Conservation (phyloP, 2,329 filamentous ascomycete species). For the Pyricularia grisea region DNA sequence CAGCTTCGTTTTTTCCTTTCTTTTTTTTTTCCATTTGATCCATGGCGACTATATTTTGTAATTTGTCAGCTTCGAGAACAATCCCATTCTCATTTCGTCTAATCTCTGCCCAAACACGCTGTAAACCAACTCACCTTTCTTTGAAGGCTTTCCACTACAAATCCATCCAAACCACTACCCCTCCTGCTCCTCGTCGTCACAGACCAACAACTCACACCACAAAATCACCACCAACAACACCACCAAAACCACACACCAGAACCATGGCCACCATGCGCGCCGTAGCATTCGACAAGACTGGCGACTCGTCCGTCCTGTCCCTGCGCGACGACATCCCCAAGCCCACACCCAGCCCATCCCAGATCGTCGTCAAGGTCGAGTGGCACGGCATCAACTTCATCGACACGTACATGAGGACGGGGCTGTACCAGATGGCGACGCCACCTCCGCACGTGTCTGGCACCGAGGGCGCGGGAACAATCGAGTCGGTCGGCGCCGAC, state of each 20-base stretch:
- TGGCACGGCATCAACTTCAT: conserved; percentile 79
- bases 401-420: conserved; percentile 47
- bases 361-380: conserved; percentile 72
- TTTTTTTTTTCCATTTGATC: not conserved
- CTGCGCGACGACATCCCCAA: conserved; percentile 61
- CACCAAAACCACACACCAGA: not conserved
- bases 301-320: conserved; percentile 61
- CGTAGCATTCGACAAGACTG: conserved; percentile 60
- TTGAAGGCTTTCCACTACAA: not conserved
- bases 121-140: not conserved
- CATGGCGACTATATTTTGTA: not conserved
- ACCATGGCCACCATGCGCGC: conserved; percentile 52
- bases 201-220: not conserved
- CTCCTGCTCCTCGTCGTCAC: not conserved
- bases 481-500: conserved; percentile 10
- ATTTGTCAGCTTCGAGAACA: not conserved
- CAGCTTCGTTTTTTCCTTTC: not conserved
- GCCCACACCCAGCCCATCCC: conserved; percentile 51
- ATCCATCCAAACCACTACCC: not conserved
- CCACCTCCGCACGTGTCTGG: conserved; percentile 8
- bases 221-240: too few relatives aligned
- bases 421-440: conserved; percentile 9
- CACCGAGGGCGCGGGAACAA: conserved; percentile 11
- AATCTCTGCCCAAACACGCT: not conserved
- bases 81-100: not conserved